Conservation (phyloP, 2,329 filamentous ascomycete genomes). For the Aspergillus costaricaensis region DNA sequence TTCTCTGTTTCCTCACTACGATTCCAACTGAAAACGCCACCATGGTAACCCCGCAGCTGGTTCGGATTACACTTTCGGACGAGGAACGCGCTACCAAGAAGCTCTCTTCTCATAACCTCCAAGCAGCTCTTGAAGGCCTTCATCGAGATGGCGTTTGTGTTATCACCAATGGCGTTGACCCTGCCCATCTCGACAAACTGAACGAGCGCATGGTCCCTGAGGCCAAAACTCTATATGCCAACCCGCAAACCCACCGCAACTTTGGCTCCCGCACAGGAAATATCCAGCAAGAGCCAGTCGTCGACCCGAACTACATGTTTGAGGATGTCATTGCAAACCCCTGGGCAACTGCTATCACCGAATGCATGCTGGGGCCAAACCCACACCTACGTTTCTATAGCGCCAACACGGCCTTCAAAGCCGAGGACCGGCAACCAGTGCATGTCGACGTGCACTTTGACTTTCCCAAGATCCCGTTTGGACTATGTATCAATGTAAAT, state of each 20-base stretch:
- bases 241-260: constrained; percentile 28
- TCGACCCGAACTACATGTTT: constrained; percentile 37
- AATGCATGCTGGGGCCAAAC: constrained; percentile 42
- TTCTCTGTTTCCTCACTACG: not conserved
- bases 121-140: constrained; percentile 28
- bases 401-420: constrained; percentile 45
- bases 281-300: constrained; percentile 46
- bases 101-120: constrained; percentile 25
- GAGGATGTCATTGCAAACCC: constrained; percentile 44
- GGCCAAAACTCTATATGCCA: constrained; percentile 34
- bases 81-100: constrained; percentile 20
- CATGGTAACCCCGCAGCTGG: not conserved
- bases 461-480: constrained; percentile 54
- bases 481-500: constrained; percentile 51
- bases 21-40: not conserved
- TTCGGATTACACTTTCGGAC: not conserved
- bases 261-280: constrained; percentile 38
- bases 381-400: constrained; percentile 42
- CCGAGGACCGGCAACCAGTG: constrained; percentile 41
- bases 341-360: constrained; percentile 38
- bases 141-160: constrained; percentile 43
- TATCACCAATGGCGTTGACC: constrained; percentile 40
- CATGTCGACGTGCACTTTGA: constrained; percentile 50
- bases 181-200: constrained; percentile 35
- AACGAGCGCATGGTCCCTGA: constrained; percentile 33